Conservation (phyloP, 805 yeast species). For the Candida yuanshanica region DNA sequence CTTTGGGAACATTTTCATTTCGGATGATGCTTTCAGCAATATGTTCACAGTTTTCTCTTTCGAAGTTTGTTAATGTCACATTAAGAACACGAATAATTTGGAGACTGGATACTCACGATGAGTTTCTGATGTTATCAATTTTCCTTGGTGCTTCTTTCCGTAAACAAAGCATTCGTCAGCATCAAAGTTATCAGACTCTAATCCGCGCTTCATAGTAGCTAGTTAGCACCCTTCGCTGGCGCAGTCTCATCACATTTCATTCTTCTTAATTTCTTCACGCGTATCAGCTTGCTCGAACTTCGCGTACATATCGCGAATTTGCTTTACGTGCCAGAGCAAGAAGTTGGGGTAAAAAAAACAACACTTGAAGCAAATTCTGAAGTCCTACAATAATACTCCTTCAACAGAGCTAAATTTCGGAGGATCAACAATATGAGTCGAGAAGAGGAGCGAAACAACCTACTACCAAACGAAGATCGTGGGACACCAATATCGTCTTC, state of each 20-base stretch:
- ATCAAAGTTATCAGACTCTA: not conserved
- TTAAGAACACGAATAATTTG: too few species aligned
- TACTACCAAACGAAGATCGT: not conserved
- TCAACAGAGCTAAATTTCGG: not conserved
- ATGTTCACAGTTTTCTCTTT: not conserved
- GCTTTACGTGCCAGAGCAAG: not conserved
- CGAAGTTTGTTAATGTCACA: not conserved
- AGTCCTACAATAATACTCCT: too few species aligned
- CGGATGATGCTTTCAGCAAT: not conserved
- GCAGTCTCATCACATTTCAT: too few species aligned
- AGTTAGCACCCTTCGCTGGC: too few species aligned
- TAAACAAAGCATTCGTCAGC: not conserved
- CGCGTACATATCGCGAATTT: not conserved
- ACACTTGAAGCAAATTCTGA: too few species aligned
- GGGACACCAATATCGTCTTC: not conserved
- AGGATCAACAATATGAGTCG: not conserved
- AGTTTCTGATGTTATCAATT: not conserved
- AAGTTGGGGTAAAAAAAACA: not conserved
- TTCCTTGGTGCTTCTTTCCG: not conserved
- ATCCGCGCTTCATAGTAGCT: not conserved
- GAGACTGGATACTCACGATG: not conserved
- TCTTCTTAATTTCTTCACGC: not conserved
- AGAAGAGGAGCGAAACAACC: not conserved
- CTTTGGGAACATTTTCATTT: not conserved
- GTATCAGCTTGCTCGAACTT: not conserved